Base-by-base conservation (phyloP, 768 basidiomycete species). In the Atractiella rhizophila region DNA sequence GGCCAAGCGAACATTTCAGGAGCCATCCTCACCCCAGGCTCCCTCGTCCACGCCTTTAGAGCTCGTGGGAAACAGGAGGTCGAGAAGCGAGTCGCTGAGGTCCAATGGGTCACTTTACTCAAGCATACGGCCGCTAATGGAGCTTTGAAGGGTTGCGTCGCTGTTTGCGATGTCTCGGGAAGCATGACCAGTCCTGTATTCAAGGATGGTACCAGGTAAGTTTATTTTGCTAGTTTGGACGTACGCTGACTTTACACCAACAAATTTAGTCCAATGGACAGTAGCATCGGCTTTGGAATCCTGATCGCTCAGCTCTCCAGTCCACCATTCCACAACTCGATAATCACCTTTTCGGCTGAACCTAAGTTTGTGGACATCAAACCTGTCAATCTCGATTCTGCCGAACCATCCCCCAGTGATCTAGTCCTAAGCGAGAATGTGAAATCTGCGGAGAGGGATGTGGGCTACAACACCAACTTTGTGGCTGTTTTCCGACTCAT, bases 91-190 rank as follows among this genome's bases (percentile, higher is more conserved):
- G 68, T 74, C 20, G 51, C 68, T 5, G 67, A 77, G 46, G 68
- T 64, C 0, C 76, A 78, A 56, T 78, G 75, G 76, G 63, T 64
- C 41, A 60, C 70, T 0, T 60, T 77, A 32, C 57, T 77, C 26
- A 56, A 61, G 15, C 62, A 61, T 5, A 57, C 76, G 4, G 62
- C 62, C n/a, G 66, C 68, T 24, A 58, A 64, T 0, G 71, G 73
- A 1, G 54, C 57, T n/a, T 49, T 79, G 28, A 67, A 71, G 1
- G 74, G 70, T 46, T 63, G 66, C 9, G 52, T 79, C 20, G 75
- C 75, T 0, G 50, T 77, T 21, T 76, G 73, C 55, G 76, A 78
- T 51, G 74, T 77, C 15, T 76, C 73, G 0, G 74, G 71, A 0
- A 74, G 71, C 8, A 78, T 77, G 76, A 73, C 71, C 2, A 19